Evolutionary conservation across 2,329 filamentous ascomycete species (phyloP).

Genomic region (Aspergillus thermomutatus): DNA sequence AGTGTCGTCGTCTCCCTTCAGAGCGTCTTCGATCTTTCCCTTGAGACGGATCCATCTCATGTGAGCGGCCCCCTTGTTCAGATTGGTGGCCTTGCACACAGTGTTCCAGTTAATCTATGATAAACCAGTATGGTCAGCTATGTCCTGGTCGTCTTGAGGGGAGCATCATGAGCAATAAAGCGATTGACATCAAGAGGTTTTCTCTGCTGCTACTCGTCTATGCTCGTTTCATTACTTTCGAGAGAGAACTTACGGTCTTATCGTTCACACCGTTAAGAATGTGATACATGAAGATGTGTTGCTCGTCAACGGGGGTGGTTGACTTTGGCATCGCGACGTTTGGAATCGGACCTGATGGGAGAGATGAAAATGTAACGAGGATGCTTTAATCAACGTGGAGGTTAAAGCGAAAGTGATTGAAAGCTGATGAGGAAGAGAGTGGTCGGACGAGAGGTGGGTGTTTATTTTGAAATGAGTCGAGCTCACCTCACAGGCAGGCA

Average conservation of each 20-base stretch:
- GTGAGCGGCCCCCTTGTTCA: constrained; percentile 12
- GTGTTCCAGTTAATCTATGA: constrained; percentile 39
- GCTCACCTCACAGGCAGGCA: not conserved
- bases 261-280: not conserved
- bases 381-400: not conserved
- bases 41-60: constrained; percentile 16
- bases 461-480: not conserved
- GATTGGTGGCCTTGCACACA: constrained; percentile 10
- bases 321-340: not conserved
- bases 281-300: not conserved
- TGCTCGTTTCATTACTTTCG: not conserved
- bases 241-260: not conserved
- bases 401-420: not conserved
- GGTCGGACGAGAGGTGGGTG: not conserved
- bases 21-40: not conserved
- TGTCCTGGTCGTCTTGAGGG: not conserved
- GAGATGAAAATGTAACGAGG: not conserved
- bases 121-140: not conserved
- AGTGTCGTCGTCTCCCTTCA: constrained; percentile 7
- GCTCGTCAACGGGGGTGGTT: not conserved
- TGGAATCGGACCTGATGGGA: not conserved
- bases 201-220: not conserved
- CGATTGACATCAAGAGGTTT: not conserved
- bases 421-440: not conserved
- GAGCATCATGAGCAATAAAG: not conserved